These are phyloP conservation scores for Penicillium occitanis DNA, from an alignment of 2,329 filamentous ascomycete species.

Conservation along the genomic window DNA sequence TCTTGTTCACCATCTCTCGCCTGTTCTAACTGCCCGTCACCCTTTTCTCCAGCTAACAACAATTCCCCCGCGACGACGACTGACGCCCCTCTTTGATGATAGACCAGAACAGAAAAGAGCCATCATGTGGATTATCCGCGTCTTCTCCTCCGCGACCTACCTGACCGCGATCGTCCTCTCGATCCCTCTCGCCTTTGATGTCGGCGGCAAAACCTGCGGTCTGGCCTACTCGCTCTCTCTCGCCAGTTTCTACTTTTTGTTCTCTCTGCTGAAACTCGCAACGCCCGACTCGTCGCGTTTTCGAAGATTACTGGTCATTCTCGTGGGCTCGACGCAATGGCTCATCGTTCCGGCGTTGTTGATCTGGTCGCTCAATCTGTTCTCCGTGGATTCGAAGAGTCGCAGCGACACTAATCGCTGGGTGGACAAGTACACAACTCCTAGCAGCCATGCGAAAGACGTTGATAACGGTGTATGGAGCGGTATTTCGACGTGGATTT, in stretches of 20 bases:
- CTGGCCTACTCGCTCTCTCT: slow-evolving; percentile 89
- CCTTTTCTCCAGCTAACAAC: slow-evolving; percentile 9
- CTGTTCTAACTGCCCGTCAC: slow-evolving; percentile 13
- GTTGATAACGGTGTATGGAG: slow-evolving; percentile 33
- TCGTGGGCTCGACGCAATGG: slow-evolving; percentile 78
- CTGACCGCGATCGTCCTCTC: slow-evolving; percentile 90
- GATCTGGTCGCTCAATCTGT: slow-evolving; percentile 94
- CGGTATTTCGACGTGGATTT: slow-evolving; percentile 76
- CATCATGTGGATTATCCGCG: slow-evolving; percentile 77
- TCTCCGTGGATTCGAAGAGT: slow-evolving; percentile 79
- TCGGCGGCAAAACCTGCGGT: slow-evolving; percentile 90
- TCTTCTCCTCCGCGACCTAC: slow-evolving; percentile 78
- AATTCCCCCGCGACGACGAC: slow-evolving; percentile 4
- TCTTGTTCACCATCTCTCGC: slow-evolving; percentile 10
- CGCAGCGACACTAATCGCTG: slow-evolving; percentile 59
- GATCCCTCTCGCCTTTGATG: slow-evolving; percentile 96
- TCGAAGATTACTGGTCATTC: slow-evolving; percentile 67
- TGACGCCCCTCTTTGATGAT: neutral
- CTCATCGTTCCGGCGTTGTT: slow-evolving; percentile 79
- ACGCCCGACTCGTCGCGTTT: slow-evolving; percentile 78
- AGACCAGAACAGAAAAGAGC: slow-evolving; percentile 18
- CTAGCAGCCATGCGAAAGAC: neutral
- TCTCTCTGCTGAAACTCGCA: slow-evolving; percentile 74
- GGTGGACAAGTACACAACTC: slow-evolving; percentile 66
- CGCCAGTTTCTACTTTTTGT: slow-evolving; percentile 85